phyloP scores from a whole-genome alignment of 768 basidiomycete species.

The Trametes coccinea region DNA sequence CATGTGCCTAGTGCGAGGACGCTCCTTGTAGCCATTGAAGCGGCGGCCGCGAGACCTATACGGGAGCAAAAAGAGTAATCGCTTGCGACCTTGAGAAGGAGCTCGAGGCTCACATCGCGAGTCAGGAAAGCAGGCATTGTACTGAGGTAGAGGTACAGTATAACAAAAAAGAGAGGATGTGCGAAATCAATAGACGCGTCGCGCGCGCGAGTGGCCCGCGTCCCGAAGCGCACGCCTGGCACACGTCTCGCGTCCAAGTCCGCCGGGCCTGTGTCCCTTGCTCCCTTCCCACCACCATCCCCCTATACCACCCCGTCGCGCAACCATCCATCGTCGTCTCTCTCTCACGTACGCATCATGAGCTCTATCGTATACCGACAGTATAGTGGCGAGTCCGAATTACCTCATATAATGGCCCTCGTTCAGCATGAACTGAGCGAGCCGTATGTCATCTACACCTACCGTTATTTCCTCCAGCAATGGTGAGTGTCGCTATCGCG shows the following conservation, averaged over 20 bases:
- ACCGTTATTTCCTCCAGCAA: slow-evolving; percentile 93
- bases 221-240: slow-evolving; percentile 6
- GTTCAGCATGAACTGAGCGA: slow-evolving; percentile 93
- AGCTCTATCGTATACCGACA: slow-evolving; percentile 60
- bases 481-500: slow-evolving; percentile 60
- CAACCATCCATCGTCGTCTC: background rate
- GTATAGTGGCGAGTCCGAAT: slow-evolving; percentile 75
- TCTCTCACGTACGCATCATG: slow-evolving; percentile 4
- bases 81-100: too few relatives aligned
- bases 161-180: too few relatives aligned
- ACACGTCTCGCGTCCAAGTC: slow-evolving; percentile 7
- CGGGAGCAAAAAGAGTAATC: too few relatives aligned
- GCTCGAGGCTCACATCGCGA: too few relatives aligned
- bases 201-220: background rate
- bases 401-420: slow-evolving; percentile 81
- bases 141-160: too few relatives aligned
- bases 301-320: background rate
- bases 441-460: slow-evolving; percentile 95
- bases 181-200: background rate
- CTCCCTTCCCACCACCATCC: slow-evolving; percentile 15
- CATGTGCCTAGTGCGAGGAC: slow-evolving; percentile 43
- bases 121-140: too few relatives aligned
- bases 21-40: too few relatives aligned
- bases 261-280: background rate
- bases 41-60: too few relatives aligned